Percentiles rank a stretch among this genome's conserved stretches.
Conservation (phyloP, 208 protist genomes). For the Wallacemonas sp. region DNA sequence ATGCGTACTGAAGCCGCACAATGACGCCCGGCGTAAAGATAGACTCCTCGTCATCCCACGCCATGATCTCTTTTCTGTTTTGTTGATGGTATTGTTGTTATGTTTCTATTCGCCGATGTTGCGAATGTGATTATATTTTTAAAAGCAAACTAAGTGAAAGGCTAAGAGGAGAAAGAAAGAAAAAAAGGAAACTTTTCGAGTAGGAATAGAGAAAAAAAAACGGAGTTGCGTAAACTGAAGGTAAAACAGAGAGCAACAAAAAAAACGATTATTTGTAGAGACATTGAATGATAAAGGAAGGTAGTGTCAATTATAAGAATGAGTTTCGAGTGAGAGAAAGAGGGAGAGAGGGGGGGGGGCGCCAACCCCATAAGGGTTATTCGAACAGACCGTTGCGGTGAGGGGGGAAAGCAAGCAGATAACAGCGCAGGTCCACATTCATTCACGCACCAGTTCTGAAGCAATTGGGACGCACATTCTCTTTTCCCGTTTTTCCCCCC, state of each 20-base stretch:
- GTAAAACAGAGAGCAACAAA: neutral
- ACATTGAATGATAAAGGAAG: neutral
- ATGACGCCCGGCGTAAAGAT: constrained; percentile 57
- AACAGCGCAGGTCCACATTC: too few relatives aligned
- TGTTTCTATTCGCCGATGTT: too few relatives aligned
- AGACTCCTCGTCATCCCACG: constrained; percentile 28
- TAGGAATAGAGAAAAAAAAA: neutral
- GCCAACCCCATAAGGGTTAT: too few relatives aligned
- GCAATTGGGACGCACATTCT: too few relatives aligned
- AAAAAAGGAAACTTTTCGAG: neutral
- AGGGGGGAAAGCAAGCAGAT: too few relatives aligned
- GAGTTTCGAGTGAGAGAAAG: too few relatives aligned
- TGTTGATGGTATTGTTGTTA: constrained; percentile 5
- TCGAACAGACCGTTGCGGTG: too few relatives aligned
- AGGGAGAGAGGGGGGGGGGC: neutral
- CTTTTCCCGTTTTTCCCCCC: too few relatives aligned
- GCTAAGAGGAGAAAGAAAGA: constrained; percentile 3
- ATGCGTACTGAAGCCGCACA: constrained; percentile 76
- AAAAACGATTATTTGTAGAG: neutral
- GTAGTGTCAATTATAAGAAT: neutral
- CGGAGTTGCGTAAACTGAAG: neutral
- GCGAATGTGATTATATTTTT: too few relatives aligned
- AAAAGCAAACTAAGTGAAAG: too few relatives aligned
- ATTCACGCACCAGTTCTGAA: too few relatives aligned
- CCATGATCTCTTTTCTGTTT: constrained; percentile 12